A percentile compares a stretch with the other conserved stretches of the same genome.
phyloP scores from a whole-genome alignment of 2,329 filamentous ascomycete genomes.

The Trichophyton rubrum region DNA sequence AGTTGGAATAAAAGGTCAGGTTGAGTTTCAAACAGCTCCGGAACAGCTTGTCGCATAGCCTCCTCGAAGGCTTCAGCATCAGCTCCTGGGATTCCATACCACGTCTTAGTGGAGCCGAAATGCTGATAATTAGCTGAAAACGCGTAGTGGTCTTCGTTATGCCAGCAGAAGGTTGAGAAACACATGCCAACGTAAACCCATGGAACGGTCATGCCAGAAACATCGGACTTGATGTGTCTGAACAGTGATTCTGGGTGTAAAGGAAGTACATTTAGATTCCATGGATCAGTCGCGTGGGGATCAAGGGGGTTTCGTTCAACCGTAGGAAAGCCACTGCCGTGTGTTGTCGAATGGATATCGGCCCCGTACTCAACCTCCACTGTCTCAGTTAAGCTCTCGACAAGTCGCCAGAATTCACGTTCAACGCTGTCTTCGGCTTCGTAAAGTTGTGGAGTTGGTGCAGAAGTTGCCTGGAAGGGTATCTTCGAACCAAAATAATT shows the following conservation, averaged over 20 bases:
- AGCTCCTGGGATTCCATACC: slow-evolving; percentile 93
- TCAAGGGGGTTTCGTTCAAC: slow-evolving; percentile 82
- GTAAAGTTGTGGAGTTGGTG: slow-evolving; percentile 64
- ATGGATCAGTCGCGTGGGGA: slow-evolving; percentile 75
- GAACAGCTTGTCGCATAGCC: slow-evolving; percentile 89
- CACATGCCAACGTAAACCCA: slow-evolving; percentile 99
- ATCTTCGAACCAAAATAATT: slow-evolving; percentile 84
- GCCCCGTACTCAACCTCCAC: slow-evolving; percentile 97
- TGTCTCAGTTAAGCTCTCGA: slow-evolving; percentile 85
- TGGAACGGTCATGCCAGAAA: slow-evolving; percentile 97
- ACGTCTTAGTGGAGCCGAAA: slow-evolving; percentile 95
- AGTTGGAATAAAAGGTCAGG: slow-evolving; percentile 93
- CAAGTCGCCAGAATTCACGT: slow-evolving; percentile 89
- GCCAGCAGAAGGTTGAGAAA: slow-evolving; percentile 98
- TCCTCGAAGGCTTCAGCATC: slow-evolving; percentile 91
- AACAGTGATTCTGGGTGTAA: slow-evolving; percentile 87
- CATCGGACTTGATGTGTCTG: slow-evolving; percentile 93
- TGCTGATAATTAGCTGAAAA: slow-evolving; percentile 99
- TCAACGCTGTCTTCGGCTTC: slow-evolving; percentile 94
- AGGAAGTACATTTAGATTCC: slow-evolving; percentile 90
- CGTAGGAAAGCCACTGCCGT: slow-evolving; percentile 92
- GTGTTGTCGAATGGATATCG: slow-evolving; percentile 95
- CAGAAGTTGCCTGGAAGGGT: slow-evolving; percentile 58
- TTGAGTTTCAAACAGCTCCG: slow-evolving; percentile 92
- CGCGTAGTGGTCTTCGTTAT: slow-evolving; percentile 95